Base-by-base conservation (phyloP, 2,329 filamentous ascomycete genomes). In the Cytospora piceae region DNA sequence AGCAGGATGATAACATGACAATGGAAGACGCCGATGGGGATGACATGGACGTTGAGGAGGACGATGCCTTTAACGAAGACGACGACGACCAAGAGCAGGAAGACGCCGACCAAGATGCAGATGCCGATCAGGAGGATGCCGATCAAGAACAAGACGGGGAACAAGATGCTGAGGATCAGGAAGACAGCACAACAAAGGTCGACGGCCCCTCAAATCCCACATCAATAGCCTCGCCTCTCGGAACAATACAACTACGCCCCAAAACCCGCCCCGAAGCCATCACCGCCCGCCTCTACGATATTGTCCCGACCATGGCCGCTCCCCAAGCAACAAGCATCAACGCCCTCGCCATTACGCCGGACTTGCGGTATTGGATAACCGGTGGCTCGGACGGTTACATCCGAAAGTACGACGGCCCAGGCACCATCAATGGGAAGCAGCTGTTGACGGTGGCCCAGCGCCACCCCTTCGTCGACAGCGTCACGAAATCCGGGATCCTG, bases 281-380 rank as follows among this genome's bases (percentile, higher is more conserved):
- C 58, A 89, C 85, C 1, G 94, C 95, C 17, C 81, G 84, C 51
- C 86, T 90, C 2, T 99, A 98, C 80, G 95, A 99, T 75, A 97
- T 99, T 67, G 90, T 97, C 1, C 95, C 95, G 1, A 98, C 95
- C 27, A 98, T 98, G 80, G 95, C 95, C 2, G 95, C 95, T 3
- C 95, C 95, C 0, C 94, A 97, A 76, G 91, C 93, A 68, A 99
- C 95, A 3, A 97, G 93, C 61, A 92, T 99, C 77, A 99, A 99
- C 74, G 90, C 93, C 12, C 86, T 99, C 66, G 89, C 93, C 29
- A 90, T 95, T 37, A 99, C 95, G 0, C 94, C 93, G 2, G 95
- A 99, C 76, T 90, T 97, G 83, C 87, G 93, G 63, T 98, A 93
- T 85, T 94, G 96, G 76, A 94, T 98, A 75, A 97, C 90, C 14